Evolutionary conservation across 2,329 filamentous ascomycete species (phyloP).

Genomic region (Aspergillus sp.): DNA sequence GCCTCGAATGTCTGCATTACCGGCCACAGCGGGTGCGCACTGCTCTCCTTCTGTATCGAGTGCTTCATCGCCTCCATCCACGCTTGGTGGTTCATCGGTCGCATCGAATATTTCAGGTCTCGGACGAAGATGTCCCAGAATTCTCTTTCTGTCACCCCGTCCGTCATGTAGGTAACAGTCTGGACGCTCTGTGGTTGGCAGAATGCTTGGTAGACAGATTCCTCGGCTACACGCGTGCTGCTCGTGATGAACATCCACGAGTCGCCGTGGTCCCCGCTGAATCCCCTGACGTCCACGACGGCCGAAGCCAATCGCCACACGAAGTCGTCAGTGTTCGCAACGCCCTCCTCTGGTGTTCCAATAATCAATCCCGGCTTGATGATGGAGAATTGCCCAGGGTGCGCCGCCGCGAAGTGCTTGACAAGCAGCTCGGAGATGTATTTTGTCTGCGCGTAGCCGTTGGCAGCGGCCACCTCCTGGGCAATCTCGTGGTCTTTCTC

Average conservation of each 20-base stretch:
- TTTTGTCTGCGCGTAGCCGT: conserved; percentile 8
- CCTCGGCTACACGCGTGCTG: conserved; percentile 7
- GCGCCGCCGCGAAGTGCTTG: conserved; percentile 2
- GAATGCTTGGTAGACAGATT: conserved; percentile 7
- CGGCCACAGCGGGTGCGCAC: conserved; percentile 7
- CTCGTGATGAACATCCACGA: conserved; percentile 8
- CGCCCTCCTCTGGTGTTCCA: conserved; percentile 7
- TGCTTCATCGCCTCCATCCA: conserved; percentile 6
- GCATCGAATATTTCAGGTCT: conserved; percentile 6
- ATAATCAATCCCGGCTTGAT: conserved; percentile 10
- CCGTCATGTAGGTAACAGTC: conserved; percentile 3
- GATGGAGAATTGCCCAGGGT: conserved; percentile 4
- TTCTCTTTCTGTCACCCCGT: conserved; percentile 8
- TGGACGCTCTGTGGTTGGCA: conserved; percentile 4
- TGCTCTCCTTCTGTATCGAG: conserved; percentile 1
- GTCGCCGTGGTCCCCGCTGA: conserved; percentile 3
- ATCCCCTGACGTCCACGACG: conserved; percentile 4
- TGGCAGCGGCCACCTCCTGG: conserved; percentile 1
- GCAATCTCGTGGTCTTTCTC: conserved; percentile 3
- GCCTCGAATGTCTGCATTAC: conserved; percentile 5
- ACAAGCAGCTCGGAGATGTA: conserved; percentile 6
- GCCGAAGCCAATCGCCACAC: conserved; percentile 9
- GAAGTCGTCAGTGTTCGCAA: conserved; percentile 10
- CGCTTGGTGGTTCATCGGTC: conserved; percentile 1
- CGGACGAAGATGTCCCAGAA: conserved; percentile 9